Evolutionary conservation across 257 asterid species (phyloP), one percentile per base, ranked within the genome.

Genomic region (Henckelia pumila): DNA sequence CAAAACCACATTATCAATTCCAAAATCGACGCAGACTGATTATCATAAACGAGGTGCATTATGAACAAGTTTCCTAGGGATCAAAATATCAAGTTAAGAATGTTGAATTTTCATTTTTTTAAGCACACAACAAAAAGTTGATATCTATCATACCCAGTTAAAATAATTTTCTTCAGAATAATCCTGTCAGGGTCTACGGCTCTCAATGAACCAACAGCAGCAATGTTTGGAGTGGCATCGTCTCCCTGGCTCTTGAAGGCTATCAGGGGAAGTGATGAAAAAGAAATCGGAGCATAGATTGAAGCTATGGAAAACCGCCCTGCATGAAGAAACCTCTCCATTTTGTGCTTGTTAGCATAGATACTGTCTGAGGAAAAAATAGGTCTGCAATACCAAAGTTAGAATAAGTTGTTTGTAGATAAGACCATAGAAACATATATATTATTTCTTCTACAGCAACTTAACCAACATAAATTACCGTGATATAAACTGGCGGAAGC

Each of bases 271-370:
- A 83, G 87, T 35, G 95, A 71, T 59, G 88, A 85, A 70, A 94
- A 88, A 63, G 82, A 87, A 64, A 91, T 84, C 4, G 99, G 97
- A 71, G 97, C 99, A 76, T 77, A 94, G 64, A 87, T 61, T 24
- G 99, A 94, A 71, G 98, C 98, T 67, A 88, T 68, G 50, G 98
- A 88, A 78, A 85, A 88, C 71, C 85, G 75, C 30, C 99, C 98
- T 2, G 89, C 80, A 71, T 94, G 99, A 77, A 94, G 97, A 86
- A 91, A 94, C 74, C 95, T 91, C 87, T 94, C 99, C 99, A 94
- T 87, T 77, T 94, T 94, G 82, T 85, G 95, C 84, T 89, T 87
- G 71, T 84, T 91, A 32, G 92, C 84, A 60, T 86, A 83, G 74
- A 82, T 79, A 75, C 80, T 81, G 70, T 94, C 96, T 17, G 96